Conservation (phyloP, 192 early-diverging fungal genomes). For the Coemansia javaensis region DNA sequence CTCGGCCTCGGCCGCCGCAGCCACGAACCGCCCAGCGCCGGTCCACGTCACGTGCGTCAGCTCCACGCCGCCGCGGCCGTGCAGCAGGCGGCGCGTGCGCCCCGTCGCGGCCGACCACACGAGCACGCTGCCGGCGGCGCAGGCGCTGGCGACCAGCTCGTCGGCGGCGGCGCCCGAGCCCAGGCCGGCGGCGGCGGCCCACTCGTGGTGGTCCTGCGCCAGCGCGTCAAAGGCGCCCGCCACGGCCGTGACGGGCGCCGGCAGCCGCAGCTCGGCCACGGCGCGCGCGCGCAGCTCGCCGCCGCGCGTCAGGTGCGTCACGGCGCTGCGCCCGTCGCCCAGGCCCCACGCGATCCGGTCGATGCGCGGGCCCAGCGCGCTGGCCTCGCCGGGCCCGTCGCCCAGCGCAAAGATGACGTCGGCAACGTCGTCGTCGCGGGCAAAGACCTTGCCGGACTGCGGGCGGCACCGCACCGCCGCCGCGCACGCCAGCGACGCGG, state of each 20-base stretch:
- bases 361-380: slow-evolving; percentile 12
- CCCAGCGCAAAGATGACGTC: slow-evolving; percentile 15
- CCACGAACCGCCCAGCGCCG: slow-evolving; percentile 13
- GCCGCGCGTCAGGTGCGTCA: slow-evolving; percentile 11
- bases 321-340: slow-evolving; percentile 8
- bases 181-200: not conserved
- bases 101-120: slow-evolving; percentile 25
- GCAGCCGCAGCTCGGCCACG: not conserved
- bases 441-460: slow-evolving; percentile 15
- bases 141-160: slow-evolving; percentile 14
- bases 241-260: slow-evolving; percentile 5
- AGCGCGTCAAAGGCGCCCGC: slow-evolving; percentile 21
- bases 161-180: not conserved
- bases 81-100: not conserved
- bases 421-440: slow-evolving; percentile 12
- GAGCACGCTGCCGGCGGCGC: slow-evolving; percentile 15
- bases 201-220: slow-evolving; percentile 15
- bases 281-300: slow-evolving; percentile 5
- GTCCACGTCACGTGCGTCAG: slow-evolving; percentile 30
- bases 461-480: slow-evolving; percentile 11
- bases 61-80: not conserved
- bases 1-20: slow-evolving; percentile 7
- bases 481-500: slow-evolving; percentile 4
- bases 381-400: not conserved
- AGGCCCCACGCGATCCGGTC: slow-evolving; percentile 30